Percentiles rank a stretch among this genome's conserved stretches.
Evolutionary conservation across 139 green algal species (phyloP).

Genomic region (Chlorella sp.): DNA sequence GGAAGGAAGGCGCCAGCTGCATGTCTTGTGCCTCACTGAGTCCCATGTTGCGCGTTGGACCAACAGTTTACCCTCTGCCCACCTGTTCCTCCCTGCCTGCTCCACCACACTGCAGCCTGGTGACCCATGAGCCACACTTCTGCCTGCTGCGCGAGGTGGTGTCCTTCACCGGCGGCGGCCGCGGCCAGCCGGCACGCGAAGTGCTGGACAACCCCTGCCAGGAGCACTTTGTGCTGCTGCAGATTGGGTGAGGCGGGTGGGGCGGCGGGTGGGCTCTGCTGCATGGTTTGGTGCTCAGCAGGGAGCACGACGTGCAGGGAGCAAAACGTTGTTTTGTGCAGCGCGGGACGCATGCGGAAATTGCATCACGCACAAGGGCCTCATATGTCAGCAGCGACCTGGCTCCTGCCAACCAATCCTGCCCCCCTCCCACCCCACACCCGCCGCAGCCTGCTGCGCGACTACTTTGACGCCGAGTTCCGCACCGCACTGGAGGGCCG

Average conservation of each 20-base stretch:
- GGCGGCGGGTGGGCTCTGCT: too few relatives aligned
- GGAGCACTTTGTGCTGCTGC: constrained; percentile 95
- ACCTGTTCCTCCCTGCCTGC: background rate
- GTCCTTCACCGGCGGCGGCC: constrained; percentile 54
- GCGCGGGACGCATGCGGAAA: too few relatives aligned
- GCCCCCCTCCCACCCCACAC: background rate
- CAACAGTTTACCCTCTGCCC: too few relatives aligned
- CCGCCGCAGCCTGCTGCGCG: constrained; percentile 78
- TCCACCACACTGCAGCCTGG: constrained; percentile 59
- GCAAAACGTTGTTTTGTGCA: too few relatives aligned
- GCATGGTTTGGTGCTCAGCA: too few relatives aligned
- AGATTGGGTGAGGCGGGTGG: constrained; percentile 76
- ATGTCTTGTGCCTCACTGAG: too few relatives aligned
- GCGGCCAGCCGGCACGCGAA: constrained; percentile 87
- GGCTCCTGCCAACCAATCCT: background rate
- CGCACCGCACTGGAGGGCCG: background rate
- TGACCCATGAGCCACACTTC: constrained; percentile 97
- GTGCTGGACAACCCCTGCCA: constrained; percentile 88
- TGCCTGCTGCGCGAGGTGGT: constrained; percentile 93
- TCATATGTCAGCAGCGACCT: too few relatives aligned
- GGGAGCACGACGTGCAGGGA: too few relatives aligned
- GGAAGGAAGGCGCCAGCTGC: too few relatives aligned
- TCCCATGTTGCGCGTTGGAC: too few relatives aligned
- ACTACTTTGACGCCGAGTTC: constrained; percentile 93
- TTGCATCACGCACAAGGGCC: too few relatives aligned